Evolutionary conservation across 768 basidiomycete genomes (phyloP).

Genomic region (Tricholoma terreum): DNA sequence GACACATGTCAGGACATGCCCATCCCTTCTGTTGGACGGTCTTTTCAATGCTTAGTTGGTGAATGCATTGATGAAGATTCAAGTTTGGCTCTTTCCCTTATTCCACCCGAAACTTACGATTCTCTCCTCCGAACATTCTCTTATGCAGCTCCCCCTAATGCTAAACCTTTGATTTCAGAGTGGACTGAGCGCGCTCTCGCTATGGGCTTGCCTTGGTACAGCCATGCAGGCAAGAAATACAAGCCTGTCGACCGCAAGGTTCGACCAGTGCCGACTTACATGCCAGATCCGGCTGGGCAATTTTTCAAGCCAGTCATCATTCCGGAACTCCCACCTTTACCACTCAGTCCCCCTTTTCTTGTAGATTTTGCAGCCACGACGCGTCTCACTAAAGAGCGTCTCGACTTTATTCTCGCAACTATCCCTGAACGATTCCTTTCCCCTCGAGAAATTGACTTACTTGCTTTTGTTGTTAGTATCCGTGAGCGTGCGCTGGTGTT

Average conservation of each 20-base stretch:
- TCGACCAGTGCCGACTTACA: too few species aligned
- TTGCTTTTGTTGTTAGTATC: too few species aligned
- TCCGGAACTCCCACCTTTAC: slow-evolving; percentile 4
- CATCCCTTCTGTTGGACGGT: slow-evolving; percentile 12
- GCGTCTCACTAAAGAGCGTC: slow-evolving; percentile 12
- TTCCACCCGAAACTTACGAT: slow-evolving; percentile 14
- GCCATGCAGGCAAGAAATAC: too few species aligned
- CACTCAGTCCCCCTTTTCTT: slow-evolving; percentile 2
- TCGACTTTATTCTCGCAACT: slow-evolving; percentile 11
- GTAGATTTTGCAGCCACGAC: slow-evolving; percentile 4
- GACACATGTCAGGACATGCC: not conserved
- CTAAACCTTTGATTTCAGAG: too few species aligned
- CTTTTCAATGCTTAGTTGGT: slow-evolving; percentile 8
- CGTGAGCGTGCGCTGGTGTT: slow-evolving; percentile 5
- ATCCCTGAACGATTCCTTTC: too few species aligned
- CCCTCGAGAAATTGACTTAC: too few species aligned
- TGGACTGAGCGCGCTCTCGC: slow-evolving; percentile 11
- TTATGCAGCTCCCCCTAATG: too few species aligned
- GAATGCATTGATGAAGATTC: slow-evolving; percentile 1
- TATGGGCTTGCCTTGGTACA: not conserved
- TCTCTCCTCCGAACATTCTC: too few species aligned
- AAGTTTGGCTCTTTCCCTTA: slow-evolving; percentile 1
- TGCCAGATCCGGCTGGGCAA: too few species aligned
- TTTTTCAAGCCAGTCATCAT: slow-evolving; percentile 9
- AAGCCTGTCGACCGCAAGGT: slow-evolving; percentile 24